Conservation (phyloP, 441 rosid species). For the Rhodomyrtus psidioides region DNA sequence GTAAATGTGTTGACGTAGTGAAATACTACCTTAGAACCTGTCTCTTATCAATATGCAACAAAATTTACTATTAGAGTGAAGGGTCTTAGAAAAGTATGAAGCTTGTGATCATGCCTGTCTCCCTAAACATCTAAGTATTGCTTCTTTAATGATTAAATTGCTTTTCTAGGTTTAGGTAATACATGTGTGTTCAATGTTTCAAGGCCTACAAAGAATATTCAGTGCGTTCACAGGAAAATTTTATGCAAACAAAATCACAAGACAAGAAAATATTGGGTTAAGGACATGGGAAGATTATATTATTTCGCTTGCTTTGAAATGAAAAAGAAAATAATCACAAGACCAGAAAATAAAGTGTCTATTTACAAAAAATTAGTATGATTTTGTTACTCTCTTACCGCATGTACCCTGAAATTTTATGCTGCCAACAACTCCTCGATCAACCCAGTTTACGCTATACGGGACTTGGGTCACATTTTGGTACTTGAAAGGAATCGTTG, state of each 20-base stretch:
- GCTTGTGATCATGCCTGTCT: neutral
- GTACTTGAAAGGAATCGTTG: neutral
- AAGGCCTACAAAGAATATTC: neutral
- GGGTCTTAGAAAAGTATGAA: neutral
- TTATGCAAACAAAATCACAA: neutral
- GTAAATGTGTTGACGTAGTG: neutral
- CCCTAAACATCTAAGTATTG: neutral
- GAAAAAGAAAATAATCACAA: neutral
- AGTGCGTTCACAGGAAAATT: neutral
- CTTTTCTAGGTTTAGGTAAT: neutral
- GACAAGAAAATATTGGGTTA: neutral
- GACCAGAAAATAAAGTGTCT: neutral
- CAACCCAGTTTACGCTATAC: neutral
- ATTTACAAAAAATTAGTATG: neutral
- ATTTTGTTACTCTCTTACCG: neutral
- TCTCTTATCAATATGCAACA: neutral
- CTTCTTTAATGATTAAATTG: neutral
- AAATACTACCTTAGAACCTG: neutral
- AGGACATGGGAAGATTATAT: neutral
- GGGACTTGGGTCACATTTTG: conserved; percentile 7
- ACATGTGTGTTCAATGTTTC: neutral
- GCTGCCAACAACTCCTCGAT: neutral
- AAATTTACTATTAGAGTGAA: neutral
- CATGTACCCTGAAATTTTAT: neutral
- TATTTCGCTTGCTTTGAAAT: neutral